phyloP scores from a whole-genome alignment of 2,329 filamentous ascomycete genomes.

The Paradendryphiella salina region DNA sequence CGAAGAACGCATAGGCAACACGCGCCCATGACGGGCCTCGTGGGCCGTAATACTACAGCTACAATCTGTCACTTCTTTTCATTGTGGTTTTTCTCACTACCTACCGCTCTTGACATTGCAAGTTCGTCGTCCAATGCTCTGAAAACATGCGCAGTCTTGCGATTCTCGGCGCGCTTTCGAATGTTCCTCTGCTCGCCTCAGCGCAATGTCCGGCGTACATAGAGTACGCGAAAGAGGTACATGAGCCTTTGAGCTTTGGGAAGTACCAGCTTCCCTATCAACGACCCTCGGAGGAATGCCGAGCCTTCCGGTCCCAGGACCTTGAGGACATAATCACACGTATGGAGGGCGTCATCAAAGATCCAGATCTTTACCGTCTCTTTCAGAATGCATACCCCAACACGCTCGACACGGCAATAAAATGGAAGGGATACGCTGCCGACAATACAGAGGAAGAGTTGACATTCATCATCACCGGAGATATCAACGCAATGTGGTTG shows the following conservation, averaged over 20 bases:
- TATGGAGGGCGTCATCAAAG: constrained; percentile 48
- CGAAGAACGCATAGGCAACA: constrained; percentile 10
- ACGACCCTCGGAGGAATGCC: constrained; percentile 50
- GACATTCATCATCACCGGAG: constrained; percentile 62
- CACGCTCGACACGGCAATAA: constrained; percentile 72
- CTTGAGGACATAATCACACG: constrained; percentile 48
- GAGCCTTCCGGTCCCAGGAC: constrained; percentile 52
- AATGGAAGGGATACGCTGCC: constrained; percentile 65
- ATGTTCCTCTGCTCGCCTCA: constrained; percentile 29
- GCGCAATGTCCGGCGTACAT: constrained; percentile 52
- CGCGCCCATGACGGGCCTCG: constrained; percentile 4
- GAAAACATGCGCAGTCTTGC: constrained; percentile 31
- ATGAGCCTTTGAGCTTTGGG: constrained; percentile 52
- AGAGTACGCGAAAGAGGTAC: constrained; percentile 47
- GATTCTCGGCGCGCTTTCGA: constrained; percentile 18
- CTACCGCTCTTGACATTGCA: not conserved
- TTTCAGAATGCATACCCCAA: constrained; percentile 76
- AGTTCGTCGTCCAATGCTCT: not conserved
- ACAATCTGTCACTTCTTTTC: not conserved
- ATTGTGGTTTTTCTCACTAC: not conserved
- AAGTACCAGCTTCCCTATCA: constrained; percentile 52
- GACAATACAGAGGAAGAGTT: constrained; percentile 65
- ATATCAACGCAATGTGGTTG: constrained; percentile 62
- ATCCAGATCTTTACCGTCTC: constrained; percentile 67
- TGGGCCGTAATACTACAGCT: not conserved